phyloP scores from a whole-genome alignment of 108 stramenopile genomes.

The Pelagomonas calceolata region DNA sequence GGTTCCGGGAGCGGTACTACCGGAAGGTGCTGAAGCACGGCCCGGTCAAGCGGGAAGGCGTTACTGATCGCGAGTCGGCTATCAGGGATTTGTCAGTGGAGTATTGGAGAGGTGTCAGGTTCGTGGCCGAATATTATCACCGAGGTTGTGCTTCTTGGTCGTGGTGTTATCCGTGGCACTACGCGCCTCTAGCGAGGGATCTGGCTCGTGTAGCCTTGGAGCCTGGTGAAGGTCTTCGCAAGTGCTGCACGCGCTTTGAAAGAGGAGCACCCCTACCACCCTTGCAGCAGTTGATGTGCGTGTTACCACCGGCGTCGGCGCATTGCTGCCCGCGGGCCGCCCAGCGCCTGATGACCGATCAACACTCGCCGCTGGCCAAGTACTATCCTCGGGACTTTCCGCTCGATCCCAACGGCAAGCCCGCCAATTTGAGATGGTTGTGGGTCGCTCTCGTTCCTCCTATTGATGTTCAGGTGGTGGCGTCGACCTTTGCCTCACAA shows the following conservation, averaged over 20 bases:
- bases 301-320: conserved; percentile 79
- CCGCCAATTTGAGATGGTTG: conserved; percentile 81
- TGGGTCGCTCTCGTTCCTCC: conserved; percentile 95
- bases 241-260: too few relatives aligned
- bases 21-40: too few relatives aligned
- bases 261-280: conserved; percentile 67
- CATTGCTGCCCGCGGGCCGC: conserved; percentile 83
- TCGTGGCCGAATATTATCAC: conserved; percentile 98
- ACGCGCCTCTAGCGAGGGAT: conserved; percentile 96
- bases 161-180: conserved; percentile 98
- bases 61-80: too few relatives aligned
- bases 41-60: too few relatives aligned
- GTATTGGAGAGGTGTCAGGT: conserved; percentile 92
- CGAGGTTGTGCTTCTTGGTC: conserved; percentile 86
- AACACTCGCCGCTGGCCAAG: conserved; percentile 43
- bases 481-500: too few relatives aligned
- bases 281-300: conserved; percentile 92
- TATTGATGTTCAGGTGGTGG: too few relatives aligned
- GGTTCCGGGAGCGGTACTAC: too few relatives aligned
- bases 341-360: conserved; percentile 74
- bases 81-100: neutral
- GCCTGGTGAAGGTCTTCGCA: neutral
- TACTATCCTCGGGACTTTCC: conserved; percentile 88
- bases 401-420: conserved; percentile 95
- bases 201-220: conserved; percentile 67